Percentiles rank a stretch among this genome's conserved stretches.
Evolutionary conservation across 1,284 basidiomycete species (phyloP).

Genomic region (Tylopilus sp.): DNA sequence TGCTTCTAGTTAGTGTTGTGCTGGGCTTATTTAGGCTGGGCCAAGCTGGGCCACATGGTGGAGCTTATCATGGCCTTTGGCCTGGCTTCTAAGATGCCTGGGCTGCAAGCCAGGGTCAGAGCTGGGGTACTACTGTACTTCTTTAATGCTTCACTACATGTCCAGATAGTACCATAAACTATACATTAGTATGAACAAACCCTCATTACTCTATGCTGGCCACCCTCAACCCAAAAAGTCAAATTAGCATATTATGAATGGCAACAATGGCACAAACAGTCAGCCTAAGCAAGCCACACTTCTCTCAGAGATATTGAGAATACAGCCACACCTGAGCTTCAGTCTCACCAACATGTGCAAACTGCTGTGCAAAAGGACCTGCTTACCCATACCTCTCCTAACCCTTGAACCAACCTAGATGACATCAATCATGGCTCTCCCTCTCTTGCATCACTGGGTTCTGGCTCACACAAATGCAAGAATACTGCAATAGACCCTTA

Average conservation of each 20-base stretch:
- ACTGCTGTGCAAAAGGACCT: background rate
- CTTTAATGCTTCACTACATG: background rate
- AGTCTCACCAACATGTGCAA: constrained; percentile 1
- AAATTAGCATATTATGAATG: background rate
- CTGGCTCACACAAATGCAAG: background rate
- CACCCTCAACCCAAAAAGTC: background rate
- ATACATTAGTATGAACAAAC: background rate
- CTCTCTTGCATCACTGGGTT: background rate
- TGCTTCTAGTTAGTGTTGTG: background rate
- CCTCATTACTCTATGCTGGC: background rate
- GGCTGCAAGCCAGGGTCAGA: background rate
- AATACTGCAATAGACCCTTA: background rate
- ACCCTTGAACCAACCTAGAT: background rate
- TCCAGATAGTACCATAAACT: constrained; percentile 1
- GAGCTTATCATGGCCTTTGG: background rate
- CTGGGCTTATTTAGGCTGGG: background rate
- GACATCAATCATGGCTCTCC: background rate
- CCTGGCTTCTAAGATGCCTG: background rate
- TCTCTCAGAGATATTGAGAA: constrained; percentile 8
- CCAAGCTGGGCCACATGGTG: background rate
- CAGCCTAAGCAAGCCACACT: background rate
- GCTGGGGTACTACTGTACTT: background rate
- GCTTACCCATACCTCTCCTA: background rate
- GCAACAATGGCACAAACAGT: background rate
- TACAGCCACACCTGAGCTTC: constrained; percentile 8